A percentile compares a stretch with the other conserved stretches of the same genome.
Evolutionary conservation across 306 rosid species (phyloP).

Genomic region (Vigna reflexopilosa): DNA sequence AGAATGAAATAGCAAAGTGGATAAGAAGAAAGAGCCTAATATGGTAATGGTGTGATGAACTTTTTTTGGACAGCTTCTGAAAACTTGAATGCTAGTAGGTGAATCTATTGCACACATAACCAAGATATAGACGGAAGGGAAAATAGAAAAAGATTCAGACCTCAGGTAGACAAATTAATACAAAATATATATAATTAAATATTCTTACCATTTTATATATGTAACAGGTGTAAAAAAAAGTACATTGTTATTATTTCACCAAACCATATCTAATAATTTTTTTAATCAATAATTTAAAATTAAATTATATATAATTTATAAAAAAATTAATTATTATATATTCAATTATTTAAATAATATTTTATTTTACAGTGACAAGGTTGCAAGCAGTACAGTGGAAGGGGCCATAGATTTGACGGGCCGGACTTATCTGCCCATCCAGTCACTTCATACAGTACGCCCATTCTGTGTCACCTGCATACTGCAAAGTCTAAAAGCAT

Average conservation of each 20-base stretch:
- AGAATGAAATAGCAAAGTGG: constrained; percentile 25
- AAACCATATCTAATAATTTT: no score
- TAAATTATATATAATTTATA: background rate
- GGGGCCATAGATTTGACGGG: constrained; percentile 69
- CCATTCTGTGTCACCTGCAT: constrained; percentile 63
- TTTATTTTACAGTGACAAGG: constrained; percentile 37
- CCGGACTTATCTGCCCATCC: constrained; percentile 64
- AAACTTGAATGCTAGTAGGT: constrained; percentile 41
- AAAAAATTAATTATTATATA: no score
- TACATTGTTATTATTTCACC: no score
- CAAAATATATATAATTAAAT: no score
- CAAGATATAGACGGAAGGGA: background rate
- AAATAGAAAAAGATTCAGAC: background rate
- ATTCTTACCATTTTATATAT: no score
- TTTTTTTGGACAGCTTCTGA: constrained; percentile 19
- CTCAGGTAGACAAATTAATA: background rate
- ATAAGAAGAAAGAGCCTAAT: constrained; percentile 28
- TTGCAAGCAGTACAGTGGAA: constrained; percentile 14
- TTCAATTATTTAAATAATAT: background rate
- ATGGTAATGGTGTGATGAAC: constrained; percentile 36
- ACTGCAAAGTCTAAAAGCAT: constrained; percentile 42
- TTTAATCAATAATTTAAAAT: no score
- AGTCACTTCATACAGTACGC: constrained; percentile 70
- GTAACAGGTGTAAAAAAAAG: no score
- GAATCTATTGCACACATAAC: constrained; percentile 39